Base-by-base conservation (phyloP, 2,329 filamentous ascomycete genomes). In the Cordyceps cicadae region DNA sequence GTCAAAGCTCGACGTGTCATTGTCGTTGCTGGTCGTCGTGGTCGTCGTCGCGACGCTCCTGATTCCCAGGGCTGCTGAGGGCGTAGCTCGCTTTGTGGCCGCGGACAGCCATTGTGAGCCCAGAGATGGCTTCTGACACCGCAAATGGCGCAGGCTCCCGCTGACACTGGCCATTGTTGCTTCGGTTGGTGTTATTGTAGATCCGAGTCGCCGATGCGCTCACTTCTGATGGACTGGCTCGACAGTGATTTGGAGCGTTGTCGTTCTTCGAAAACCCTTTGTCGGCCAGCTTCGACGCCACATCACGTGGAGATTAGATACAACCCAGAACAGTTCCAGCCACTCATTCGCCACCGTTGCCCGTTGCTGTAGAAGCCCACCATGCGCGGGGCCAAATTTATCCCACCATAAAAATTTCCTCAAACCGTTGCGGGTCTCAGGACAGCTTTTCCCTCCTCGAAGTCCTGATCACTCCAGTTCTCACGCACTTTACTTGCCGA, bases 121-220 rank as follows among this genome's bases (percentile, higher is more conserved):
- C 39, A 66, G 58, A 48, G 71, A 61, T 61, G 71, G 69, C 62
- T 70, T 67, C 54, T 70, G 65, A 64, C 73, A 75, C 66, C 69
- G 68, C 15, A 76, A 54, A 49, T 73, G 72, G 68, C 74, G 70
- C 50, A 76, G 62, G 58, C 72, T 67, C 57, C 66, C 70, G 58
- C 70, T 64, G 43, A 75, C 62, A 41, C 68, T 70, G 52, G 72
- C 70, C 75, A 77, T 77, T 61, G 51, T 68, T 62, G 62, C 65
- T 61, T 63, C 56, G 37, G 3, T 49, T 29, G 21, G 21, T 26
- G 14, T 43, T 43, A 5, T 43, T 5, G 19, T 34, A 37, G 14
- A 43, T 52, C 21, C 12, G 58, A 48, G 37, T 49, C 43, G 58
- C 50, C 51, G 56, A 14, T 50, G 56, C 34, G 56, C 56, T 59